Evolutionary conservation across 306 rosid species (phyloP), one percentile per base, ranked within the genome.

Genomic region (Cicer cuneatum): DNA sequence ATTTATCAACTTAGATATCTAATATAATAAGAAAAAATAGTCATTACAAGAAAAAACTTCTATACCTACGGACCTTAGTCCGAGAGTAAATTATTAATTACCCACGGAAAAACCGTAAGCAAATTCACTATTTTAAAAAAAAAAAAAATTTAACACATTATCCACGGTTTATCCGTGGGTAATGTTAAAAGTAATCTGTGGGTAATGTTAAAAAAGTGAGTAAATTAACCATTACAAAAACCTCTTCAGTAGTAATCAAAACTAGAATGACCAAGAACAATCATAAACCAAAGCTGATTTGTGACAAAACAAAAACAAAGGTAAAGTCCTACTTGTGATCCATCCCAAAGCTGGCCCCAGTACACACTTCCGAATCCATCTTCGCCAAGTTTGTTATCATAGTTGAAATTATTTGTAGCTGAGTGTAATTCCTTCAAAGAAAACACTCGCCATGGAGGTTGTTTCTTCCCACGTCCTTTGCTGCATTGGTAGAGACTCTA

Each of bases 271-370:
- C 54, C 40, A 48, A 64, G 72, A 64, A 11, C 2, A 66, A 43
- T 46, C 64, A 35, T 13, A 72, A 83, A 47, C 64, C 2, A 13
- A 24, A 68, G 63, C 49, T 46, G 49, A 54, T 54, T 72, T 29
- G 40, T 29, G 59, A 64, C 38, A 68, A 51, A 15, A 42, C 12
- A 6, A 8, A 77, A 62, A 14, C 66, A 37, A 42, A 40, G 58
- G 63, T 12, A 69, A 10, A 18, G 46, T 57, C 73, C 61, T 84
- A 94, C 99, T 80, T 94, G 99, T 1, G 99, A 90, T 85, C 99
- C 99, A 84, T 94, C 99, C 97, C 97, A 92, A 24, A 94, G 99
- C 89, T 94, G 99, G 64, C 99, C 99, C 99, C 99, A 92, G 79
- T 94, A 94, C 16, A 94, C 97, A 72, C 99, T 94, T 60, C 99